Base-by-base conservation (phyloP, 257 asterid species). In the Solanum gracilifrons region DNA sequence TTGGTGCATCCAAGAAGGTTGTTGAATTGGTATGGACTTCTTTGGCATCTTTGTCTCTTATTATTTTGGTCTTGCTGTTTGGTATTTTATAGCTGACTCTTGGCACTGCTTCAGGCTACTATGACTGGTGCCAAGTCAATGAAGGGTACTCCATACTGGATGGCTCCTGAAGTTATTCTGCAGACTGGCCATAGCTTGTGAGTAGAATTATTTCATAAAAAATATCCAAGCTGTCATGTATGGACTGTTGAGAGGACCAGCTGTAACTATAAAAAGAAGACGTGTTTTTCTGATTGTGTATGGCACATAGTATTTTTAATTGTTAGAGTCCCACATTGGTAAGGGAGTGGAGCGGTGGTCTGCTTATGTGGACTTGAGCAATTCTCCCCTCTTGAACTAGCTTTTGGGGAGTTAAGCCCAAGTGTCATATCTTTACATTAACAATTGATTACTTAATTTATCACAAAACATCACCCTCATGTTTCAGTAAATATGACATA, bases 101-200 rank as follows among this genome's bases (percentile, higher is more conserved):
- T 88, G 68, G 68, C 72, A 76, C 75, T 89, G 83, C 87, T 88
- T 90, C 96, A 97, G 99, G 99, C 98, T 83, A 97, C 99, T 79
- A 94, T 97, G 89, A 97, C 97, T 74, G 98, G 98, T 89, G 98
- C 99, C 86, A 97, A 97, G 90, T 96, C 99, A 82, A 97, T 97
- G 99, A 96, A 97, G 94, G 99, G 99, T 80, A 97, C 99, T 88
- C 99, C 99, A 33, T 97, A 97, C 89, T 97, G 99, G 99, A 97
- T 97, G 99, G 99, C 99, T 92, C 99, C 99, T 83, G 99, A 97
- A 93, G 99, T 97, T 83, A 97, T 97, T 86, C 97, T 96, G 89
- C 99, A 97, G 93, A 97, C 98, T 87, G 99, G 99, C 87, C 99
- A 97, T 90, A 96, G 97, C 93, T 97, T 96, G 99, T 97, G 90